Evolutionary conservation across 176 grass and related monocot species (phyloP), one percentile per base, ranked within the genome.

Genomic region (Chloris gayana): DNA sequence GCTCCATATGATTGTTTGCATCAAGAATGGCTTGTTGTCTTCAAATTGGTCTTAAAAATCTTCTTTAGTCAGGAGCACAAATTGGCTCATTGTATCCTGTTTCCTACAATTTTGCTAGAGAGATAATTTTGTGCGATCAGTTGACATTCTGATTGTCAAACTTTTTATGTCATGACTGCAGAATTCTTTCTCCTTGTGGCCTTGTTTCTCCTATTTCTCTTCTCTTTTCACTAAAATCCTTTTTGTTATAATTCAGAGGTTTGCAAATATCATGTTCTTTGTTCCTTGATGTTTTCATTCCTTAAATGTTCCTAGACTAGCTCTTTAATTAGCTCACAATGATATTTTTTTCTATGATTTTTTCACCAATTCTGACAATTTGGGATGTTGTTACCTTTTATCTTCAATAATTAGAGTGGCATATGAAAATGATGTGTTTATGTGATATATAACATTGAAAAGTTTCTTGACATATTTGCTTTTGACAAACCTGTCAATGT

Each of bases 281-380:
- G 12, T 35, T 67, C 8, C 22, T 67, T 78, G 42, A 30, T 66
- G 35, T 53, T 80, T 59, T 51, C 47, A 45, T 80, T 33, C 15
- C 50, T 30, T 33, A 35, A n/a, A n/a, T n/a, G n/a, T n/a, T n/a
- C n/a, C 25, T 83, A 9, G 31, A 63, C 17, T 49, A 24, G 41
- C 30, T 74, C 5, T 54, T 83, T 42, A 56, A 67, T 57, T 15
- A 38, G 6, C 32, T 56, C 32, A 83, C 17, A 18, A 26, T 15
- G 26, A 46, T 17, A 19, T 46, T 13, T 49, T 87, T 44, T 84
- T 17, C 73, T 72, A 49, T 21, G 19, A 47, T 47, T 17, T 19
- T 33, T 66, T 34, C 31, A 47, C 58, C 10, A 61, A 14, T 61
- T 13, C 2, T 14, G 12, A 58, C 24, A 27, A 9, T 29, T 61